Conservation (phyloP, 2,329 filamentous ascomycete genomes). For the Colletotrichum sp. region DNA sequence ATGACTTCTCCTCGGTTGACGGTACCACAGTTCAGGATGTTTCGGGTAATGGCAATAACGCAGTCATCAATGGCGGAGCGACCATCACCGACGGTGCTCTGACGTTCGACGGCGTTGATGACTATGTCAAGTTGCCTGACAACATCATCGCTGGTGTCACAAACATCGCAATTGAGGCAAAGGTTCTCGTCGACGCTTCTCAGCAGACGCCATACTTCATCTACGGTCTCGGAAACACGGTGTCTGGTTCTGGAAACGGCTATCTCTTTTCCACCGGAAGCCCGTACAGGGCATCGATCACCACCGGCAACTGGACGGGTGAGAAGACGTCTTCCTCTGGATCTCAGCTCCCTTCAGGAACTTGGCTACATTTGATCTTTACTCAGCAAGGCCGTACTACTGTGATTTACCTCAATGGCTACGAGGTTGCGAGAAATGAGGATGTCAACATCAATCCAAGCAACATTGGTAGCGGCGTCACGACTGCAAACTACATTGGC, state of each 20-base stretch:
- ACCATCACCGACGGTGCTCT: slow-evolving; percentile 18
- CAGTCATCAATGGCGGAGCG: slow-evolving; percentile 25
- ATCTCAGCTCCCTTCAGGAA: slow-evolving; percentile 20
- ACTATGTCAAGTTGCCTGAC: slow-evolving; percentile 26
- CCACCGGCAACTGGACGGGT: slow-evolving; percentile 21
- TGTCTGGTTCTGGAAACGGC: slow-evolving; percentile 21
- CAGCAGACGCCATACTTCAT: slow-evolving; percentile 28
- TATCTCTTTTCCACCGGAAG: slow-evolving; percentile 28
- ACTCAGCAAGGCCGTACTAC: slow-evolving; percentile 19
- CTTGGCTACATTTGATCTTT: slow-evolving; percentile 26
- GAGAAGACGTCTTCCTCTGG: slow-evolving; percentile 22
- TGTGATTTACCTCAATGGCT: slow-evolving; percentile 39
- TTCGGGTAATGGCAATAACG: slow-evolving; percentile 25
- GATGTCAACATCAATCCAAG: slow-evolving; percentile 13
- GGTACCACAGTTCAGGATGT: slow-evolving; percentile 20
- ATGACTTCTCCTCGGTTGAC: slow-evolving; percentile 22
- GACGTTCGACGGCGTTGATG: slow-evolving; percentile 27
- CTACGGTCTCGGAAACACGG: slow-evolving; percentile 28
- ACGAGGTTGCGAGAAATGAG: slow-evolving; percentile 23
- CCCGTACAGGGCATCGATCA: slow-evolving; percentile 25
- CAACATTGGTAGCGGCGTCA: slow-evolving; percentile 24
- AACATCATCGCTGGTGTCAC: slow-evolving; percentile 23
- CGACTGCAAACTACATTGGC: slow-evolving; percentile 26
- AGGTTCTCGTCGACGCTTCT: slow-evolving; percentile 22
- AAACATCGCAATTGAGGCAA: slow-evolving; percentile 23